These are phyloP conservation scores for Oryza meyeriana DNA, from an alignment of 176 grass and related monocot genomes.

Conservation along the genomic window DNA sequence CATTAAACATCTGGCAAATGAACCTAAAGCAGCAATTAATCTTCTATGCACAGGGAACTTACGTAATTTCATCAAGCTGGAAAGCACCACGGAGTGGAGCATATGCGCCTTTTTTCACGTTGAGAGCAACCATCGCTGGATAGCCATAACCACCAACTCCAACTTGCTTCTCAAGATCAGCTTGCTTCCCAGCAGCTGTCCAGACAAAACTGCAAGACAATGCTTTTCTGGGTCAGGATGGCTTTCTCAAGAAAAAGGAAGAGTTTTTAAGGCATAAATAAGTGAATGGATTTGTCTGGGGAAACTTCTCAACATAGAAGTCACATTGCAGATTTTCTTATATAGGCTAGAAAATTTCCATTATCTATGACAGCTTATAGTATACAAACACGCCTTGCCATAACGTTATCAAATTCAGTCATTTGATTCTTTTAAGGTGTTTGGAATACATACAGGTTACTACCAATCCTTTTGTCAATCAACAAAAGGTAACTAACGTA, in stretches of 20 bases:
- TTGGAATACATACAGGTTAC: neutral
- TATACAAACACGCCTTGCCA: neutral
- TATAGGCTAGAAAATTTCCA: neutral
- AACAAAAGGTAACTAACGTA: neutral
- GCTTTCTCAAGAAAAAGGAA: neutral
- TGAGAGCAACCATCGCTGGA: slow-evolving; percentile 95
- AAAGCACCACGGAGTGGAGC: slow-evolving; percentile 87
- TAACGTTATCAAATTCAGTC: neutral
- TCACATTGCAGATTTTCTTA: neutral
- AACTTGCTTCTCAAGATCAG: slow-evolving; percentile 80
- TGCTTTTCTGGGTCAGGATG: slow-evolving; percentile 6
- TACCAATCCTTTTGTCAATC: neutral
- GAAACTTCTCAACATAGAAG: neutral
- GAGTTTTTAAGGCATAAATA: neutral
- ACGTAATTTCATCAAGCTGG: slow-evolving; percentile 72
- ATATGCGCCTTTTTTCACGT: slow-evolving; percentile 84
- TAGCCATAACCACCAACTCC: slow-evolving; percentile 97
- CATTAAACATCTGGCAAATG: neutral
- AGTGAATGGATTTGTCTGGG: neutral
- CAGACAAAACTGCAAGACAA: slow-evolving; percentile 78
- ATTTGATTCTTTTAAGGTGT: neutral
- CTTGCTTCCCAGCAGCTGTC: slow-evolving; percentile 82
- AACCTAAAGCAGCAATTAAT: neutral
- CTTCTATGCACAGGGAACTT: slow-evolving; percentile 22
- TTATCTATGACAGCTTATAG: neutral